Conservation (phyloP, 176 grass and related monocot genomes). For the Zea mays region Zm-B73-REFERENCE-NAM-5.0 NC_050104.1:114029501-114030000, state of each 20-base stretch:
- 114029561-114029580: not conserved
- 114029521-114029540: not conserved
- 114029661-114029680: not conserved
- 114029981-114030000: too few relatives aligned
- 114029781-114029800: too few relatives aligned
- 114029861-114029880: conserved; percentile 41
- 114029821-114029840: conserved; percentile 4
- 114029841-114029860: conserved; percentile 43
- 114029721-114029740: not conserved
- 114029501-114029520: not conserved
- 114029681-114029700: not conserved
- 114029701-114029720: not conserved
- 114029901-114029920: too few relatives aligned
- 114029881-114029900: not conserved
- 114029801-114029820: too few relatives aligned
- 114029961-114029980: too few relatives aligned
- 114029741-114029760: too few relatives aligned
- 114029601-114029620: not conserved
- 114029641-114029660: not conserved
- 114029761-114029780: too few relatives aligned
- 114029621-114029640: not conserved
- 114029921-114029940: too few relatives aligned
- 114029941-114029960: too few relatives aligned
- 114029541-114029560: not conserved
- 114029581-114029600: not conserved